phyloP scores from a whole-genome alignment of 192 early-diverging fungal species.

The Umbelopsis isabellina region DNA sequence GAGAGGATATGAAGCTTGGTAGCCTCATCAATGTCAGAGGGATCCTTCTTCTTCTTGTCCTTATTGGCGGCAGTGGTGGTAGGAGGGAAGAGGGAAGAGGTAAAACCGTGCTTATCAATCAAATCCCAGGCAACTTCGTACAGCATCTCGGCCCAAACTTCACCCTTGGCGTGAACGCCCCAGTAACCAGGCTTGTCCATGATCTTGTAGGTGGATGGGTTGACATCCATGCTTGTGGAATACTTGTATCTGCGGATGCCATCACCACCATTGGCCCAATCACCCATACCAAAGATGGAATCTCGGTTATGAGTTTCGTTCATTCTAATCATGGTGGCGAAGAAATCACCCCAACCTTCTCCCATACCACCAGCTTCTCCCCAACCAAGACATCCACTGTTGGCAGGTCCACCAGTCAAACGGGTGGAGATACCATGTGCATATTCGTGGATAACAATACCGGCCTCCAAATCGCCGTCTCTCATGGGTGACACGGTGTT shows the following conservation, averaged over 20 bases:
- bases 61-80: constrained; percentile 2
- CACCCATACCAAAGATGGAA: constrained; percentile 79
- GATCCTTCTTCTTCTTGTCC: constrained; percentile 27
- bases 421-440: constrained; percentile 91
- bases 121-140: constrained; percentile 85
- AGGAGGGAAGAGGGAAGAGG: constrained; percentile 60
- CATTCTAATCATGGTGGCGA: constrained; percentile 80
- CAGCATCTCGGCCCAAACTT: constrained; percentile 91
- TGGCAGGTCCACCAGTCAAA: constrained; percentile 89
- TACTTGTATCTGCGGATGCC: constrained; percentile 90
- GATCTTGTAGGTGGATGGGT: constrained; percentile 81
- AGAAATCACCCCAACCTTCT: constrained; percentile 96
- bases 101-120: constrained; percentile 60
- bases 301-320: constrained; percentile 55
- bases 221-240: constrained; percentile 72
- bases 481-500: constrained; percentile 68
- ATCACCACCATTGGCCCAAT: constrained; percentile 77
- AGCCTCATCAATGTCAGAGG: constrained; percentile 30
- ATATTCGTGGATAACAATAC: constrained; percentile 94
- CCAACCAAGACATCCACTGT: constrained; percentile 86
- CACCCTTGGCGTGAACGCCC: constrained; percentile 91
- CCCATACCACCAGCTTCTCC: constrained; percentile 92
- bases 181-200: constrained; percentile 84
- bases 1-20: constrained; percentile 36
- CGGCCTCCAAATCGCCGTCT: constrained; percentile 90